These are phyloP conservation scores for Cnidoscolus chayamansa DNA, from an alignment of 441 rosid genomes.

Conservation along the genomic window DNA sequence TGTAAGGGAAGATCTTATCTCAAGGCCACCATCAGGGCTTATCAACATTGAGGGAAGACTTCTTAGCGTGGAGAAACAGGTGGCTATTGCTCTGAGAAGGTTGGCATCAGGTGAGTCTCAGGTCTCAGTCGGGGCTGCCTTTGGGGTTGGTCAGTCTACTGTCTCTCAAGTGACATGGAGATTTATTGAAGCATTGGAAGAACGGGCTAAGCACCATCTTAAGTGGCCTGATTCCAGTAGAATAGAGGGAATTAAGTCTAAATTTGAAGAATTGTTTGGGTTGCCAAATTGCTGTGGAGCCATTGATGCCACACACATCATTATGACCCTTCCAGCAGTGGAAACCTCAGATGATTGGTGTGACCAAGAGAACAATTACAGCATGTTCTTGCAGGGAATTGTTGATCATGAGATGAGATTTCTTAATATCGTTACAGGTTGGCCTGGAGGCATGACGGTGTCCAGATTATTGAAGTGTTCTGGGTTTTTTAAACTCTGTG, in stretches of 20 bases:
- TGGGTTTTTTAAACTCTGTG: slow-evolving; percentile 70
- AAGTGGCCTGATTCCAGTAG: slow-evolving; percentile 72
- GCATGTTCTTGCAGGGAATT: slow-evolving; percentile 86
- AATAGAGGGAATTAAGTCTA: slow-evolving; percentile 62
- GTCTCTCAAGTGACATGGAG: slow-evolving; percentile 98
- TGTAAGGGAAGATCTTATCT: slow-evolving; percentile 82
- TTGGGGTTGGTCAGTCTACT: slow-evolving; percentile 91
- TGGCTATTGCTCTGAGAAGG: slow-evolving; percentile 82
- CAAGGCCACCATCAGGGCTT: slow-evolving; percentile 91
- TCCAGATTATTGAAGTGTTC: slow-evolving; percentile 70
- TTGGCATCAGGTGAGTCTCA: slow-evolving; percentile 95
- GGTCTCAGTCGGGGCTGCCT: slow-evolving; percentile 89
- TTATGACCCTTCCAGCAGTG: slow-evolving; percentile 92
- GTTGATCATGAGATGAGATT: slow-evolving; percentile 85
- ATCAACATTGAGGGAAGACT: slow-evolving; percentile 96
- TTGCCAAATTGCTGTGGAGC: slow-evolving; percentile 91
- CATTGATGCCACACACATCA: slow-evolving; percentile 73
- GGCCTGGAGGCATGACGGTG: slow-evolving; percentile 89
- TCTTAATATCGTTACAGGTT: slow-evolving; percentile 83
- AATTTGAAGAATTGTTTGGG: slow-evolving; percentile 54
- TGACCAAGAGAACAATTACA: slow-evolving; percentile 78
- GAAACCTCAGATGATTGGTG: slow-evolving; percentile 96
- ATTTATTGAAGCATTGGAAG: slow-evolving; percentile 89
- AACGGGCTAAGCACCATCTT: slow-evolving; percentile 79
- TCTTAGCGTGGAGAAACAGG: slow-evolving; percentile 93